Evolutionary conservation across 768 basidiomycete species (phyloP), one percentile per base, ranked within the genome.

Genomic region (Tulasnella calospora): DNA sequence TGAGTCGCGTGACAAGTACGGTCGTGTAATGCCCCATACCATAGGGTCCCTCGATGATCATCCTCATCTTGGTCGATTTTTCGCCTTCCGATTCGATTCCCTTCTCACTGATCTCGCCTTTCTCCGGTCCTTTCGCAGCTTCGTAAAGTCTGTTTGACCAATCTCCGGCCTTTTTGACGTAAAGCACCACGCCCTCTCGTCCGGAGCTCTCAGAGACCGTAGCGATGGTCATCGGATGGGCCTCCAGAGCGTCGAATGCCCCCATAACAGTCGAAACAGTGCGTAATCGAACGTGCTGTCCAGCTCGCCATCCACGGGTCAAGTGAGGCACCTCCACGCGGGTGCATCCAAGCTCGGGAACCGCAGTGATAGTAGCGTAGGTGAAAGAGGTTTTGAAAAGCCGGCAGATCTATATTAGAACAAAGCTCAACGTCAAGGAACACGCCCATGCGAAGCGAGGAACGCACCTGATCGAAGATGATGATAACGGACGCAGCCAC

Each of bases 181-280:
- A 79, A 10, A 79, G 40, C 23, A 77, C 76, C 36, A 77, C 6
- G 3, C 76, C 76, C 44, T 77, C 76, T 17, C 76, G 36, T 2
- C 70, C 41, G 1, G 38, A 8, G 21, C 67, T 46, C 17, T 84
- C 84, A 21, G 87, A 86, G 4, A 89, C 89, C 76, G 89, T 91
- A 4, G 93, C 90, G 80, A 95, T 92, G 1, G 94, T 93, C 84
- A 95, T 95, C 0, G 93, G 94, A 80, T 96, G 94, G 0, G 86
- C 83, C 82, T 94, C 91, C 10, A 88, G 85, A 3, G 85, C 41
- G 44, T 51, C 41, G 12, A n/a, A 38, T 4, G 71, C 9, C 33
- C 78, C 78, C 78, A 79, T 79, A 19, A 15, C 33, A 3, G 55
- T 67, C 10, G 77, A 79, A 30, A 72, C 79, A 12, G 79, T 77